Evolutionary conservation across 148 eudicot species (phyloP).

Genomic region (Chenopodium suecicum): DNA sequence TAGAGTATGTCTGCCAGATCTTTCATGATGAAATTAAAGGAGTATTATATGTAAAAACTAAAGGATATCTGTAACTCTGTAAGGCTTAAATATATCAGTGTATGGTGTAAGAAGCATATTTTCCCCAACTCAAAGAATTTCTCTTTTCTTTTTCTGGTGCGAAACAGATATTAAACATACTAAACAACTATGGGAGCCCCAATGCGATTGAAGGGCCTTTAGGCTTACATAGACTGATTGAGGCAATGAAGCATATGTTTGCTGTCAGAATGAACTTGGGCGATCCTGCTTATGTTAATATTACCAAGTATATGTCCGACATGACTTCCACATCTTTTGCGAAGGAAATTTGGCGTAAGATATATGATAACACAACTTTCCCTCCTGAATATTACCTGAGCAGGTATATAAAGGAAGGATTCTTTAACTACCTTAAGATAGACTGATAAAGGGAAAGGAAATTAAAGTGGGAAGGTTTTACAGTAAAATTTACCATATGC

Average conservation of each 20-base stretch:
- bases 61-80: too few relatives aligned
- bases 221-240: slow-evolving; percentile 79
- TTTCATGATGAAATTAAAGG: too few relatives aligned
- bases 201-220: slow-evolving; percentile 62
- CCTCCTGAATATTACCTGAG: slow-evolving; percentile 72
- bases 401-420: slow-evolving; percentile 43
- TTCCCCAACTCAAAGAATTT: neutral
- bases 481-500: neutral
- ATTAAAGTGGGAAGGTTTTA: neutral
- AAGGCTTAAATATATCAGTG: too few relatives aligned
- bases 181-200: slow-evolving; percentile 59
- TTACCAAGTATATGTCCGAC: slow-evolving; percentile 49
- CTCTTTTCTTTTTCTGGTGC: slow-evolving; percentile 10
- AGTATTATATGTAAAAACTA: neutral
- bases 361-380: slow-evolving; percentile 84
- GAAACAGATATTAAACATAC: slow-evolving; percentile 65
- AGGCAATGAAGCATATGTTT: slow-evolving; percentile 88
- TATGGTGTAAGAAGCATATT: neutral
- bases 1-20: neutral
- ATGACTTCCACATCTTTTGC: slow-evolving; percentile 89
- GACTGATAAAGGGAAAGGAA: neutral
- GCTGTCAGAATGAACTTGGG: slow-evolving; percentile 86
- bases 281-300: slow-evolving; percentile 66
- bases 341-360: slow-evolving; percentile 53
- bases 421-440: neutral